Evolutionary conservation across 805 yeast species (phyloP).

Genomic region (Tetrapisispora taiwanensis): DNA sequence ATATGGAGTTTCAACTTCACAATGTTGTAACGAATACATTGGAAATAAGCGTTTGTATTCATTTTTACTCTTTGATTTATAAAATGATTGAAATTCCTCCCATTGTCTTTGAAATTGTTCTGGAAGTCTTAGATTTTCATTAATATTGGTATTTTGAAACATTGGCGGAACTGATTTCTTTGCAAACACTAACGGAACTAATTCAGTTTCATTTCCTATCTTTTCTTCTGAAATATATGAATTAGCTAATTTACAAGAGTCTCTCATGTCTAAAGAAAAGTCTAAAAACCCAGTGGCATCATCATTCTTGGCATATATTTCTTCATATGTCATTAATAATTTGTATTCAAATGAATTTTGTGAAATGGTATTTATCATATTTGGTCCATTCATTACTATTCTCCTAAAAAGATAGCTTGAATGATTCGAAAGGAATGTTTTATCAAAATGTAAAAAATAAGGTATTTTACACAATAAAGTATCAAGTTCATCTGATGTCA

Average conservation of each 20-base stretch:
- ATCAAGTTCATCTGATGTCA: neutral
- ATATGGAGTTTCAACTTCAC: slow-evolving; percentile 21
- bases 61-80: slow-evolving; percentile 5
- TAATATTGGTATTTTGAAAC: slow-evolving; percentile 7
- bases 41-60: slow-evolving; percentile 12
- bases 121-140: slow-evolving; percentile 10
- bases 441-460: neutral
- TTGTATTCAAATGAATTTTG: neutral
- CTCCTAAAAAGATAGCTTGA: slow-evolving; percentile 11
- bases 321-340: neutral
- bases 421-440: slow-evolving; percentile 1
- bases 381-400: slow-evolving; percentile 9
- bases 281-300: neutral
- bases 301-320: neutral
- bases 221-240: neutral
- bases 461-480: neutral
- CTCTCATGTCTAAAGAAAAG: neutral
- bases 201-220: neutral
- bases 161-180: slow-evolving; percentile 13
- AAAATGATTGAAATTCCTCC: slow-evolving; percentile 9
- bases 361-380: neutral
- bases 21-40: slow-evolving; percentile 21
- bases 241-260: neutral
- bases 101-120: slow-evolving; percentile 11
- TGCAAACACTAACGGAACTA: slow-evolving; percentile 16